Conservation (phyloP, 768 basidiomycete genomes). For the Agrocybe chaxingu region DNA sequence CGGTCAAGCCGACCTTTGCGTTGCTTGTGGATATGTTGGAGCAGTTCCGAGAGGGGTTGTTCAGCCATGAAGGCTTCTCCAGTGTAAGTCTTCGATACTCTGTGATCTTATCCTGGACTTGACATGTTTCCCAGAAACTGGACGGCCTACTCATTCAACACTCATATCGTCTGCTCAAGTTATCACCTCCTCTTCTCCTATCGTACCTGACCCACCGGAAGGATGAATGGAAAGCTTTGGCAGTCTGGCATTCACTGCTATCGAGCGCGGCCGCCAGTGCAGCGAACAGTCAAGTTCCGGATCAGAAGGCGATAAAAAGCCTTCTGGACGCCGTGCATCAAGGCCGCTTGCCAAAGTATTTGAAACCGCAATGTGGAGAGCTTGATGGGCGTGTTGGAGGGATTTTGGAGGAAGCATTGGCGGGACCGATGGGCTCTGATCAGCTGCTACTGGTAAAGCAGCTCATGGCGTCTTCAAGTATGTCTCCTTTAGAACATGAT, state of each 20-base stretch:
- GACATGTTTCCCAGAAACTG: slow-evolving; percentile 32
- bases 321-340: slow-evolving; percentile 40
- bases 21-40: slow-evolving; percentile 43
- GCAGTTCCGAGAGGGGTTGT: slow-evolving; percentile 50
- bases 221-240: slow-evolving; percentile 22
- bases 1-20: slow-evolving; percentile 11
- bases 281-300: slow-evolving; percentile 15
- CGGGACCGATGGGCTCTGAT: slow-evolving; percentile 18
- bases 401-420: slow-evolving; percentile 36
- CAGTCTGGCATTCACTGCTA: slow-evolving; percentile 51
- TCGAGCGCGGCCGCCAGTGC: slow-evolving; percentile 33
- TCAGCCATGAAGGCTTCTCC: slow-evolving; percentile 38
- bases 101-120: neutral
- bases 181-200: slow-evolving; percentile 46
- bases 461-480: slow-evolving; percentile 41
- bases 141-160: slow-evolving; percentile 41
- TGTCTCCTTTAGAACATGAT: slow-evolving; percentile 6
- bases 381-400: slow-evolving; percentile 42
- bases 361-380: slow-evolving; percentile 40
- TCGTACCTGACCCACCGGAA: slow-evolving; percentile 50
- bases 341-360: slow-evolving; percentile 37
- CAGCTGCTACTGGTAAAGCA: slow-evolving; percentile 32
- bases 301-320: slow-evolving; percentile 26
- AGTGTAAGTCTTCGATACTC: slow-evolving; percentile 32
- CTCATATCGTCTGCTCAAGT: slow-evolving; percentile 23